A percentile compares a stretch with the other conserved stretches of the same genome.
Evolutionary conservation across 805 yeast genomes (phyloP).

Genomic region (Lipomyces sp.): DNA sequence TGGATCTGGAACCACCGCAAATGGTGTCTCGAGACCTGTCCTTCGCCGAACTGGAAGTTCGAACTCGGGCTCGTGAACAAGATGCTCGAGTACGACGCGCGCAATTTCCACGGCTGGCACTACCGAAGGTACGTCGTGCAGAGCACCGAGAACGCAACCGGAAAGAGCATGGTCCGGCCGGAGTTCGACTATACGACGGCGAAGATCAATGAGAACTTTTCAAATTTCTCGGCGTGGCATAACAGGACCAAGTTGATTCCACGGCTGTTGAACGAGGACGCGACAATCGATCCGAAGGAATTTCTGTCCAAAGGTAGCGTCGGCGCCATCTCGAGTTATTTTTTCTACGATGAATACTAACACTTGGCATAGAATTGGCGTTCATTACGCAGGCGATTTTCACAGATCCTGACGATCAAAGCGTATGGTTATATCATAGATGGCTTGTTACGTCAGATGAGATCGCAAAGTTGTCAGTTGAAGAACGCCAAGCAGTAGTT

Average conservation of each 20-base stretch:
- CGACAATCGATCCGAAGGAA: constrained; percentile 32
- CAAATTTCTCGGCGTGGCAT: constrained; percentile 96
- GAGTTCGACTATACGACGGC: constrained; percentile 77
- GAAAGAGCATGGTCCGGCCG: constrained; percentile 34
- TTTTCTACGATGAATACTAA: no score
- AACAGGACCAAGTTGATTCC: constrained; percentile 72
- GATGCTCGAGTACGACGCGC: constrained; percentile 64
- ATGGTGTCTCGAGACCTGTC: constrained; percentile 63
- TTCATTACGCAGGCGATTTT: constrained; percentile 78
- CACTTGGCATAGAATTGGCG: constrained; percentile 55
- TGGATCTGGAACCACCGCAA: constrained; percentile 95
- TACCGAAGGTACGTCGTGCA: constrained; percentile 72
- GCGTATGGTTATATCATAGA: constrained; percentile 83
- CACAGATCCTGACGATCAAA: constrained; percentile 91
- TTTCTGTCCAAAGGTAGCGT: constrained; percentile 9
- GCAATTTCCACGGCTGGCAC: constrained; percentile 95
- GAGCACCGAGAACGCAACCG: constrained; percentile 33
- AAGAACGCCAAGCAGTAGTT: constrained; percentile 43
- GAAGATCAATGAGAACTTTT: constrained; percentile 76
- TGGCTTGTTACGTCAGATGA: constrained; percentile 59
- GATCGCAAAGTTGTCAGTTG: constrained; percentile 33
- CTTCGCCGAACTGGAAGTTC: constrained; percentile 55
- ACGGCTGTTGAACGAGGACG: constrained; percentile 41
- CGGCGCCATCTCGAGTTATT: no score
- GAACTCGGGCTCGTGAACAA: constrained; percentile 71